phyloP scores from a whole-genome alignment of 2,329 filamentous ascomycete species.

The Beauveria bassiana region DNA sequence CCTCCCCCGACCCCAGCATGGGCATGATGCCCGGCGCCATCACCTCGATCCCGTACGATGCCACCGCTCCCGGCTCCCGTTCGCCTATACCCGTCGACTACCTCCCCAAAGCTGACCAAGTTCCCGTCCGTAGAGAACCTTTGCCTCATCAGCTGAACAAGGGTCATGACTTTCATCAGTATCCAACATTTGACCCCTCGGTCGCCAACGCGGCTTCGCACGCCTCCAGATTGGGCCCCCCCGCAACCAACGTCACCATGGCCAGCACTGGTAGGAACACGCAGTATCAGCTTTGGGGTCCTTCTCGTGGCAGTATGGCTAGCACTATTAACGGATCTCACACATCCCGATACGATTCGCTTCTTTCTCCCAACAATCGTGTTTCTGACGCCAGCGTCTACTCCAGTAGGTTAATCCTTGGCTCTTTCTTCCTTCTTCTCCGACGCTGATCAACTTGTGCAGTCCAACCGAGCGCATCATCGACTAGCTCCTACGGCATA shows the following conservation, averaged over 20 bases:
- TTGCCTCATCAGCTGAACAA: constrained; percentile 80
- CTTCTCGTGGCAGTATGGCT: constrained; percentile 44
- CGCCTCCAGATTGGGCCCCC: constrained; percentile 44
- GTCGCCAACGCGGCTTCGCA: constrained; percentile 41
- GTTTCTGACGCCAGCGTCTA: constrained; percentile 51
- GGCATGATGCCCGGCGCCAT: constrained; percentile 76
- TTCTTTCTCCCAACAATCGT: constrained; percentile 50
- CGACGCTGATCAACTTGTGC: constrained; percentile 21
- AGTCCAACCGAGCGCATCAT: constrained; percentile 48
- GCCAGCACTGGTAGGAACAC: constrained; percentile 63
- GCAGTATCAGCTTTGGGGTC: constrained; percentile 71
- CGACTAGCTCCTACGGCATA: constrained; percentile 46
- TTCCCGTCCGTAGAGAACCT: constrained; percentile 59
- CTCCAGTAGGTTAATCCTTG: constrained; percentile 40
- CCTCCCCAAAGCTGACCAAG: constrained; percentile 58
- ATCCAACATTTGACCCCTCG: constrained; percentile 62
- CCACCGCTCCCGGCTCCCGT: constrained; percentile 53
- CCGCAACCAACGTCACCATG: constrained; percentile 58
- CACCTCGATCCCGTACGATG: constrained; percentile 82
- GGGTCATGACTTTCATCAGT: constrained; percentile 79
- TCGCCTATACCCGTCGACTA: constrained; percentile 68
- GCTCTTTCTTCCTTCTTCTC: background rate
- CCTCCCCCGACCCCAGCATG: constrained; percentile 56
- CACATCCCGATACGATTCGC: constrained; percentile 57
- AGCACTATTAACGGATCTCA: constrained; percentile 43